Evolutionary conservation across 2,329 filamentous ascomycete genomes (phyloP).

Genomic region (Emericellopsis atlantica): DNA sequence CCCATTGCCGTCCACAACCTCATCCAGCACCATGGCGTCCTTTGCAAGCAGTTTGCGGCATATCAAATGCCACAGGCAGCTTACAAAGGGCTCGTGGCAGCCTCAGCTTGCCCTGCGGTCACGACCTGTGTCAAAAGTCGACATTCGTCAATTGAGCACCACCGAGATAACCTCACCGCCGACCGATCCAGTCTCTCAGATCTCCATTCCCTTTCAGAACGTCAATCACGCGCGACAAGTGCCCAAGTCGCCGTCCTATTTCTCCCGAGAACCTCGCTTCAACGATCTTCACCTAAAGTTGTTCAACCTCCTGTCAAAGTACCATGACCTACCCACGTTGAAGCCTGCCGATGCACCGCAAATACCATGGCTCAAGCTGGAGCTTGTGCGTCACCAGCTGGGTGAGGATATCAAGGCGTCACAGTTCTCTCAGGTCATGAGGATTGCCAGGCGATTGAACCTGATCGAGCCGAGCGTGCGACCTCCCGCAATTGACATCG

Average conservation of each 20-base stretch:
- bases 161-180: background rate
- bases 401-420: slow-evolving; percentile 64
- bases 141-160: slow-evolving; percentile 5
- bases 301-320: slow-evolving; percentile 57
- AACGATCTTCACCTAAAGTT: slow-evolving; percentile 73
- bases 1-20: no score
- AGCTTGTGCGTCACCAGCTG: slow-evolving; percentile 59
- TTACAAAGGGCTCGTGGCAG: slow-evolving; percentile 2
- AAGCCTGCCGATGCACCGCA: slow-evolving; percentile 53
- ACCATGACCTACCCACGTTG: slow-evolving; percentile 60
- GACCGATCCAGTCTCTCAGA: slow-evolving; percentile 1
- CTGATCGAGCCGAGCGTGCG: slow-evolving; percentile 70
- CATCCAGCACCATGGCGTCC: slow-evolving; percentile 17
- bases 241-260: slow-evolving; percentile 86
- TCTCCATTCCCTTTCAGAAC: slow-evolving; percentile 16
- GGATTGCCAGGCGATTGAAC: slow-evolving; percentile 68
- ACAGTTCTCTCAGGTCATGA: slow-evolving; percentile 67
- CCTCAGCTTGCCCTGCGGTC: slow-evolving; percentile 5
- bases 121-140: background rate
- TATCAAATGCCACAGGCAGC: slow-evolving; percentile 16
- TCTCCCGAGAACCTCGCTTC: slow-evolving; percentile 74
- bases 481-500: slow-evolving; percentile 53
- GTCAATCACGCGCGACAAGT: slow-evolving; percentile 55
- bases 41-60: slow-evolving; percentile 20
- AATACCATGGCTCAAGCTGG: slow-evolving; percentile 69